Evolutionary conservation across 148 eudicot genomes (phyloP), one percentile per base, ranked within the genome.

Genomic region (Vaccinium vitisidaea): DNA sequence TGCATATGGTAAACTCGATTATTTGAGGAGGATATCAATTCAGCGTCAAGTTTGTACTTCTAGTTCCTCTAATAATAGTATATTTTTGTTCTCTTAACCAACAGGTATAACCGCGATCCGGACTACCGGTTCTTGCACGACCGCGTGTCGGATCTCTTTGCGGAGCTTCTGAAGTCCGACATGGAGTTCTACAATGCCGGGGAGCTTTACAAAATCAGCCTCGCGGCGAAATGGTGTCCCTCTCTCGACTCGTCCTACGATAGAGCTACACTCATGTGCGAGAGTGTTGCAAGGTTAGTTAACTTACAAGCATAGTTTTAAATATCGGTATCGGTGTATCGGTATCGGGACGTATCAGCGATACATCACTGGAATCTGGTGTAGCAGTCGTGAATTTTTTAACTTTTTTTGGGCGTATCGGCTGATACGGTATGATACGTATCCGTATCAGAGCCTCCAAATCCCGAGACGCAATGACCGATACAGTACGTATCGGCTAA

Each of bases 141-240:
- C 18, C 52, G 25, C 11, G 30, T 89, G 5, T 80, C 88, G 2
- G 86, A 69, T 19, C n/a, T 83, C 55, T 89, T 89, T 43, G 82
- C 87, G 0, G 86, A 83, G 69, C 50, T 67, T 11, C 70, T 89
- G 79, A 85, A 49, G 58, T 80, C 75, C 1, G 91, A 89, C 49
- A 32, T 87, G 11, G 59, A 83, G 79, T 16, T 6, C 5, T 53
- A 86, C 83, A 83, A 52, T 6, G 59, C 84, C 6, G 87, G 87
- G 6, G 39, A 82, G 63, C 10, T 18, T 10, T 43, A 18, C 21
- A 82, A 82, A 4, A 84, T 86, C 39, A 86, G 87, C 76, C 73
- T 88, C 19, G 88, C 88, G 19, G 86, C 87, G 8, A 89, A 86
- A 58, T 89, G 89, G 90, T 87, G 90, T 43, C 90, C 78, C 12